These are phyloP conservation scores for Papilionanthe hybrid DNA, from an alignment of 116 monocot species.

Conservation along the genomic window DNA sequence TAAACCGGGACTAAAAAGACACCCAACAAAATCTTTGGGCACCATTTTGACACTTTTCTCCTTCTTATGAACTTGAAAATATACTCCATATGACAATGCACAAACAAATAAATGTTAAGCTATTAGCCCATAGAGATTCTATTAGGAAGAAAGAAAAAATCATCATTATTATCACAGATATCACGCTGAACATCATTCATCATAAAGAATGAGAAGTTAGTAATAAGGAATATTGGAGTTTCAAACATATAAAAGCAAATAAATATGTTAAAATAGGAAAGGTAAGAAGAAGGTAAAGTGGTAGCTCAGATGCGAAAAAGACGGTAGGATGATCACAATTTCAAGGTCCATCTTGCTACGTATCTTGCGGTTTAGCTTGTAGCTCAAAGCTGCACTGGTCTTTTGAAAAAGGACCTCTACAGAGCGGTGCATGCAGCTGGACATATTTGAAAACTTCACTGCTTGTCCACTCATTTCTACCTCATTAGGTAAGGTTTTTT, in stretches of 20 bases:
- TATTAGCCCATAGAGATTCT: not conserved
- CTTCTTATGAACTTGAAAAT: not conserved
- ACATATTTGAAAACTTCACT: not conserved
- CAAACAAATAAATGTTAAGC: not conserved
- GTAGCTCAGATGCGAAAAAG: not conserved
- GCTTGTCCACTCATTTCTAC: not conserved
- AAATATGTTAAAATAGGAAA: not conserved
- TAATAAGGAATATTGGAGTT: not conserved
- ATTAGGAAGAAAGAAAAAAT: not conserved
- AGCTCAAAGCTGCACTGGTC: not conserved
- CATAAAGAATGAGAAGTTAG: not conserved
- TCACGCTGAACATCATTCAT: not conserved
- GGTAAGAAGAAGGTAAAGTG: not conserved
- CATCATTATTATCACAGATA: not conserved
- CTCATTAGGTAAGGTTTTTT: not conserved
- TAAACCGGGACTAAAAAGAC: too few relatives aligned
- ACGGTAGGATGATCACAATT: not conserved
- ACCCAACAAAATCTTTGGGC: too few relatives aligned
- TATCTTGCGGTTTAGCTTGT: not conserved
- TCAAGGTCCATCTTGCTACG: not conserved
- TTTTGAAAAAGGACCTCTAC: not conserved
- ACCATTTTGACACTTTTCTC: too few relatives aligned
- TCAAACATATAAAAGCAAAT: not conserved
- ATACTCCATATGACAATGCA: not conserved
- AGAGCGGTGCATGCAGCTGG: not conserved